Conservation (phyloP, 805 yeast genomes). For the Yarrowia sp. region DNA sequence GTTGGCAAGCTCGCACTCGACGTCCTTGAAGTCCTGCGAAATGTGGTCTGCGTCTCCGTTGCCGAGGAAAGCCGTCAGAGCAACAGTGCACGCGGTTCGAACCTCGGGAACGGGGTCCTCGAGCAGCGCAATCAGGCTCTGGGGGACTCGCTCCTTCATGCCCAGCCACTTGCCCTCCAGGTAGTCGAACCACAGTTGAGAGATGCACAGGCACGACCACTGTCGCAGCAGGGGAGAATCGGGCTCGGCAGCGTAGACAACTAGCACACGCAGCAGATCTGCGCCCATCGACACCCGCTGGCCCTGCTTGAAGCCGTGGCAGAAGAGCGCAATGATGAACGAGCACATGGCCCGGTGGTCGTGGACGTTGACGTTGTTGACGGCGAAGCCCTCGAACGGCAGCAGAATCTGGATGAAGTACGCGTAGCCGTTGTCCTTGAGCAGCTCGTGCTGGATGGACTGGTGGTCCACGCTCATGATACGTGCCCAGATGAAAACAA, state of each 20-base stretch:
- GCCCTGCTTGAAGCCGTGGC: conserved; percentile 74
- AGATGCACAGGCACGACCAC: conserved; percentile 81
- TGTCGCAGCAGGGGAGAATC: conserved; percentile 86
- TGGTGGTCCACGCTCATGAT: conserved; percentile 92
- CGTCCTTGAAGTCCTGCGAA: conserved; percentile 28
- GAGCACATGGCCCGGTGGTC: conserved; percentile 91
- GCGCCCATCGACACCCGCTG: conserved; percentile 75
- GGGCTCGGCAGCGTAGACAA: conserved; percentile 62
- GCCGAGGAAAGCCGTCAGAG: conserved; percentile 67
- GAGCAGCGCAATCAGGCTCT: conserved; percentile 54
- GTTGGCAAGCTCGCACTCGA: conserved; percentile 58
- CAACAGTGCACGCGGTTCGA: conserved; percentile 74
- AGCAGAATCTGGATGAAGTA: conserved; percentile 81
- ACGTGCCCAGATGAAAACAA: conserved; percentile 96
- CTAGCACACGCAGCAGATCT: conserved; percentile 66
- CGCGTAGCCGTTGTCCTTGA: conserved; percentile 85
- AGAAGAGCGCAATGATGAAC: conserved; percentile 79
- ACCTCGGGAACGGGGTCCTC: conserved; percentile 95
- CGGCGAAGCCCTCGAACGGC: conserved; percentile 36
- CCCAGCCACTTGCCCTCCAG: conserved; percentile 73
- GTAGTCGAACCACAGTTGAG: conserved; percentile 71
- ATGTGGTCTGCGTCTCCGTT: conserved; percentile 31
- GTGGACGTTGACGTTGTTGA: conserved; percentile 52
- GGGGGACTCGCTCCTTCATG: conserved; percentile 60
- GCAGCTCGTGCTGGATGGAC: conserved; percentile 85